Percentiles rank a stretch among this genome's conserved stretches.
Evolutionary conservation across 1,139 yeast genomes (phyloP).

Genomic region (Kurtzmaniella natalensis): DNA sequence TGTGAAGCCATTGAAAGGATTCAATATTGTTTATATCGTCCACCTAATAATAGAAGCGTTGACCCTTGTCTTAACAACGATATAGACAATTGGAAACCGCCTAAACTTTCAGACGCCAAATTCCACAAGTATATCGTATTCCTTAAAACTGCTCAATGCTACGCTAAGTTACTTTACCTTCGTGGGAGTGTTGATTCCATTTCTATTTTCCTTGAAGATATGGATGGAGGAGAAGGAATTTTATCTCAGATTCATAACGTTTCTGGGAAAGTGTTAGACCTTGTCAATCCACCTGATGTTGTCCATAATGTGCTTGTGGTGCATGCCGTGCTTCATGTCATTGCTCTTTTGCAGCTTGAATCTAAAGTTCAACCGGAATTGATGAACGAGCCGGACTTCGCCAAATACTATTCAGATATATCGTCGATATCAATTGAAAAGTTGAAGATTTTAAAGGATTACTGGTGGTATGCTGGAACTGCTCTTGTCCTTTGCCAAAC

Average conservation of each 20-base stretch:
- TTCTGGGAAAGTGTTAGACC: constrained; percentile 5
- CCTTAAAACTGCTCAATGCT: constrained; percentile 13
- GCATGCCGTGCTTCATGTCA: constrained; percentile 22
- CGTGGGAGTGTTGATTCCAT: constrained; percentile 22
- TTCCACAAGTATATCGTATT: constrained; percentile 3
- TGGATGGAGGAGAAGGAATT: constrained; percentile 7
- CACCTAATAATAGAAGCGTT: constrained; percentile 18
- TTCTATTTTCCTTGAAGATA: constrained; percentile 12
- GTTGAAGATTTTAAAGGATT: constrained; percentile 12
- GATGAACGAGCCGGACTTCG: constrained; percentile 1
- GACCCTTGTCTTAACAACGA: constrained; percentile 14
- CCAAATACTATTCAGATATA: constrained; percentile 1
- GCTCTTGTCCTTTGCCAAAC: neutral
- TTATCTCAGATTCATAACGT: constrained; percentile 10
- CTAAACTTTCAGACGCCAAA: neutral
- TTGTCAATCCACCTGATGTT: constrained; percentile 8
- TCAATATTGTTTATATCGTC: constrained; percentile 17
- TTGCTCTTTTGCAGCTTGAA: constrained; percentile 19
- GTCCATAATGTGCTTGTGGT: constrained; percentile 18
- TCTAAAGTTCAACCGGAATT: constrained; percentile 11
- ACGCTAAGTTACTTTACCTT: constrained; percentile 17
- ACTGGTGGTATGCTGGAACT: constrained; percentile 18
- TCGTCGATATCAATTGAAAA: constrained; percentile 1
- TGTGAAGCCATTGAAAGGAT: constrained; percentile 19
- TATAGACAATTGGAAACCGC: constrained; percentile 11